Base-by-base conservation (phyloP, 2,329 filamentous ascomycete species). In the Trichoderma brevicompactum region DNA sequence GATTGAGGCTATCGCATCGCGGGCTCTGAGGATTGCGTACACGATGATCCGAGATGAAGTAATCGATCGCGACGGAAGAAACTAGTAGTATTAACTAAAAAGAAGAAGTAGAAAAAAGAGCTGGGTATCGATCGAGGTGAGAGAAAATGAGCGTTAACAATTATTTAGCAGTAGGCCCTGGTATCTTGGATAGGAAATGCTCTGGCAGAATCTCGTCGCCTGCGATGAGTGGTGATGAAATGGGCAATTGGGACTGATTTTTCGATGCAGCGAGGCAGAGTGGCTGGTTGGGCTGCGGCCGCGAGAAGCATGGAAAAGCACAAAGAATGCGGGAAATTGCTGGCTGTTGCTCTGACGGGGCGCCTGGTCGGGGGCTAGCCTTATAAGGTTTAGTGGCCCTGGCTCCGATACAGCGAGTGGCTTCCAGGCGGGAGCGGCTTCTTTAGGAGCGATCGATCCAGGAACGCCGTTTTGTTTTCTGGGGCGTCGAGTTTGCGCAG, bases 321-420 rank as follows among this genome's bases (percentile, higher is more conserved):
- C 36, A 66, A 71, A 70, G 70, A 74, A 74, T 74, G 75, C 64
- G 75, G 74, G 76, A 78, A 77, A 78, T 77, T 77, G 73, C 74
- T 72, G 69, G 72, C 58, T 36, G 70, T 72, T 76, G 74, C 70
- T 71, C 71, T 70, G 70, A 73, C 70, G 23, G 23, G 69, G 68
- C 54, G 68, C 69, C 58, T 50, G 34, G 46, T 68, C 67, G 59
- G 67, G 67, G 71, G 65, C 69, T 68, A 72, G 67, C 34, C 70
- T 65, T 17, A 28, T 59, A 28, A 63, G 70, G 40, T 43, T 69
- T 28, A 28, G 23, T 28, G 23, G 23, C 23, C 23, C 23, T 28
- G 23, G 23, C 23, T 28, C 23, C 23, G 23, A 28, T 28, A 28
- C 23, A 68, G 69, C 49, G 53, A 28, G 4, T 46, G 28, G 36